A percentile compares a stretch with the other conserved stretches of the same genome.
Conservation (phyloP, 257 asterid species). For the Nicotiana benthamiana region DNA sequence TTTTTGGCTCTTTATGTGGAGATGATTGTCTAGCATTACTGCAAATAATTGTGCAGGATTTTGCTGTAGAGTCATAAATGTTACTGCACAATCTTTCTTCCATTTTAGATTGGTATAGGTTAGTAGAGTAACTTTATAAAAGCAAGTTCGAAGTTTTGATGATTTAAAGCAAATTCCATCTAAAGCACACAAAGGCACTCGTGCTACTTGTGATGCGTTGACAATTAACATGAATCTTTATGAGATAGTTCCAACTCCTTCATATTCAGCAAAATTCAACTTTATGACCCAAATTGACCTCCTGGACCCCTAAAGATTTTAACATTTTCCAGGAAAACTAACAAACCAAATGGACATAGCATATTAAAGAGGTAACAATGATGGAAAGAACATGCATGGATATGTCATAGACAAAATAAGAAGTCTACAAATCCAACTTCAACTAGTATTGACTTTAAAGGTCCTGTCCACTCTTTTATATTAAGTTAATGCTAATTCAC, state of each 20-base stretch:
- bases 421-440: neutral
- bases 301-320: neutral
- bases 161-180: no score
- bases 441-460: neutral
- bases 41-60: no score
- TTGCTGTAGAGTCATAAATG: no score
- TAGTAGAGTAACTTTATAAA: no score
- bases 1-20: no score
- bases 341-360: neutral
- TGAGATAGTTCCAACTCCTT: neutral
- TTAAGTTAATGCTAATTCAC: neutral
- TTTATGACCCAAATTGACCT: neutral
- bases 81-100: no score
- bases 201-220: neutral
- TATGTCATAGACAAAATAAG: neutral
- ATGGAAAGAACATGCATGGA: neutral
- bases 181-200: neutral
- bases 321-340: neutral
- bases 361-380: neutral
- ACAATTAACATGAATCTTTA: neutral
- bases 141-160: no score
- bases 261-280: neutral
- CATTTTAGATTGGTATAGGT: no score
- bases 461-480: neutral
- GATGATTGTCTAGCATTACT: no score